Evolutionary conservation across 106 monocot species (phyloP), one percentile per base, ranked within the genome.

Genomic region (Dendrobium huoshanense): DNA sequence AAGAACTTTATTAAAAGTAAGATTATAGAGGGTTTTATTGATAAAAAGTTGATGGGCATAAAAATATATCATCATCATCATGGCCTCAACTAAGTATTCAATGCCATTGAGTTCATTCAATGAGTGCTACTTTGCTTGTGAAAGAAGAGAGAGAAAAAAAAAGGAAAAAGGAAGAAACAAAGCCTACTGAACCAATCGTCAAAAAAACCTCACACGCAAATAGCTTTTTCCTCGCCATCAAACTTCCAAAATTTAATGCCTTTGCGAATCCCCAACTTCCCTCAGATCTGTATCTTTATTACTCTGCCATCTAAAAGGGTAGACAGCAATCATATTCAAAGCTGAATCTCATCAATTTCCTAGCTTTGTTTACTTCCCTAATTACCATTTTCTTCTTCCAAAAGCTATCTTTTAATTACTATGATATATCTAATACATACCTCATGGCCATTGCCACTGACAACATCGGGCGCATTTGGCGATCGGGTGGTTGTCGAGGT

Each of bases 361-460:
- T 74, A 41, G 22, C 74, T 74, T 44, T 74, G 43, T 42, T 20
- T 16, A 73, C 73, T 41, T 3, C 15, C 4, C 10, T 16, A 41
- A 24, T 37, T 22, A 72, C 31, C 5, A 37, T 40, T 16, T 41
- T 9, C 31, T 72, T 72, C 31, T 72, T 40, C 40, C 41, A 24
- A 37, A 73, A 73, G 22, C 73, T n/a, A 10, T 47, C 45, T 75
- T 76, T 13, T 49, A 49, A 13, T 13, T 29, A 48, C 41, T 9
- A 11, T 9, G 49, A 29, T 27, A 15, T 51, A 4, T 27, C 43
- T 44, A 2, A 47, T 47, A 47, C 44, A 4, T 80, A 98, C 97
- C 94, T 98, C 97, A 77, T 98, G 97, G 11, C 94, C 97, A 59
- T 98, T 98, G 85, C 92, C 97, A 68, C 94, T 98, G 67, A 92